These are phyloP conservation scores for Oryza nivara DNA, from an alignment of 176 grass and related monocot genomes.

Conservation along the genomic window DNA sequence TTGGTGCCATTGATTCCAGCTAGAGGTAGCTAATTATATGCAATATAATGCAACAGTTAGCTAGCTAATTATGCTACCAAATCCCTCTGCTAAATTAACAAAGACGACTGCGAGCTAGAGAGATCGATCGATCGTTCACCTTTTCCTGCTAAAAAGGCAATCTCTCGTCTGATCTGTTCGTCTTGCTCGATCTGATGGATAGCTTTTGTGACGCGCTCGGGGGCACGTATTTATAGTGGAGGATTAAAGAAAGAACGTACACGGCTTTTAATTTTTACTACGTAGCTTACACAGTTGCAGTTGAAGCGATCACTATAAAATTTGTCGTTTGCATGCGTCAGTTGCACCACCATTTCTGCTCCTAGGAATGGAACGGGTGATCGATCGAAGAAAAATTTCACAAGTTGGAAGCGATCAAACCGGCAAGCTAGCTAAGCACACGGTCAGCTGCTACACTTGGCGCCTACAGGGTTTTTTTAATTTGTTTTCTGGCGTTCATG, in stretches of 20 bases:
- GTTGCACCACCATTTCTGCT: neutral
- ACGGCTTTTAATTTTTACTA: neutral
- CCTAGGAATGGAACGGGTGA: neutral
- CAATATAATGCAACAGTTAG: too few species aligned
- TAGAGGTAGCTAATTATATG: too few species aligned
- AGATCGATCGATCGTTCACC: too few species aligned
- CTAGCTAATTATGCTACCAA: too few species aligned
- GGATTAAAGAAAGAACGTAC: neutral
- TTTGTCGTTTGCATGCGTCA: neutral
- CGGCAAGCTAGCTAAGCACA: neutral
- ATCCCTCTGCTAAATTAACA: too few species aligned
- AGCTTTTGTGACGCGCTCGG: neutral
- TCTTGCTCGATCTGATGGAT: too few species aligned
- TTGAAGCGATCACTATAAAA: neutral
- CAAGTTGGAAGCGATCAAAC: neutral
- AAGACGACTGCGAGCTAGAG: too few species aligned
- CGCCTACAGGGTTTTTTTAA: neutral
- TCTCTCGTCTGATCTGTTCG: too few species aligned
- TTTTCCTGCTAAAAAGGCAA: too few species aligned
- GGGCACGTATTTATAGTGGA: neutral
- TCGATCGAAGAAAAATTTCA: neutral
- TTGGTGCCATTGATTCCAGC: too few species aligned
- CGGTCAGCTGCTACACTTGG: neutral
- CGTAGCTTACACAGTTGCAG: neutral
- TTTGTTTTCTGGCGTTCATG: neutral